Base-by-base conservation (phyloP, 192 early-diverging fungal genomes). In the Dispira simplex region DNA sequence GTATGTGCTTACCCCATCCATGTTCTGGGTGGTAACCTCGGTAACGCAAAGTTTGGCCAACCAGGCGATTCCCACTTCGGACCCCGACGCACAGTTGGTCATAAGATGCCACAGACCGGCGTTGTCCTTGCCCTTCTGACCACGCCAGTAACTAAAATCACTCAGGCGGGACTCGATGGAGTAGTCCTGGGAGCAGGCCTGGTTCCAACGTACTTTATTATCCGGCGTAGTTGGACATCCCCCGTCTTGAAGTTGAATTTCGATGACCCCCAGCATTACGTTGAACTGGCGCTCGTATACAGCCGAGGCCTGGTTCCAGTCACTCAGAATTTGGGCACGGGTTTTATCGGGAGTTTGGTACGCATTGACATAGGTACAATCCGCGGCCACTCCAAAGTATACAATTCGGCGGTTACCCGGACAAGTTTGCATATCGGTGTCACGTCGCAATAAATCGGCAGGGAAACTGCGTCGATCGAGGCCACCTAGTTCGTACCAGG, bases 71-170 rank as follows among this genome's bases (percentile, higher is more conserved):
- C 93, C 91, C 9, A 95, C 87, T 52, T 87, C 80, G 2, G 85
- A 69, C 49, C 88, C 88, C n/a, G 89, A 79, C 53, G 80, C 76
- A 62, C 85, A 87, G 60, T 79, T 77, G 11, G 92, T 93, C 91
- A 97, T 86, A 62, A 95, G 71, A 69, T 95, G 92, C 92, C 94
- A 97, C 49, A 97, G 74, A 11, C 90, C 91, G 1, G 82, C 79
- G 10, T 84, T 79, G 71, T 93, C 91, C n/a, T 77, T 69, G 23
- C 76, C 75, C n/a, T 78, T 70, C 11, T 63, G 64, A 10, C 87
- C 87, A 62, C 94, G 77, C 94, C 94, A 97, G n/a, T 73, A 45
- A 62, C 86, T 87, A 73, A 97, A 97, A 67, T 92, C 94, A 71
- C 81, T 88, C 46, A 97, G 70, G 11, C 92, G 80, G 26, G 77